Base-by-base conservation (phyloP, 371 early-diverging fungal genomes). In the Mucor lusitanicus region DNA sequence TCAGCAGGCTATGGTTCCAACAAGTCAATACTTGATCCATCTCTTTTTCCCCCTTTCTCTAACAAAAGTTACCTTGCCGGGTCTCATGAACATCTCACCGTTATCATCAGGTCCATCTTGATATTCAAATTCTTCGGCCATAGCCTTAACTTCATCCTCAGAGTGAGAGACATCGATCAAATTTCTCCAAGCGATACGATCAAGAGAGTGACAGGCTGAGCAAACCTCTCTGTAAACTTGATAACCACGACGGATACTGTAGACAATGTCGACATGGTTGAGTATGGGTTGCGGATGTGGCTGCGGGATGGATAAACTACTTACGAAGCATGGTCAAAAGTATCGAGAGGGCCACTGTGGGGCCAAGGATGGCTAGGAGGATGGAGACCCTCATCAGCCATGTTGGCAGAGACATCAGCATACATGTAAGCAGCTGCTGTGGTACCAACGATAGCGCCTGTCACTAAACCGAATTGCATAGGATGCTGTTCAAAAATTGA, bases 171-270 rank as follows among this genome's bases (percentile, higher is more conserved):
- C 97, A 57, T 88, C 95, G 30, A 98, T 90, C 76, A 98, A 84
- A 88, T 97, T 95, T 80, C 98, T 94, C 91, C 90, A 98, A 73
- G 94, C 88, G 68, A 98, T 88, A 67, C 92, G 92, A 61, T 97
- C 92, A 70, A 97, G 88, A 33, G 97, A 96, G 85, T 98, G 99
- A 86, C 99, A 98, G 50, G 96, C 93, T 59, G 98, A 87, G 83
- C 99, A 98, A 61, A 98, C 94, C 77, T 98, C 99, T 85, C 93
- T 93, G 89, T 97, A 98, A 32, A 98, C 99, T 79, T 97, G 98
- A 86, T 94, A 98, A 68, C 98, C 99, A 84, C 98, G 97, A 74
- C 97, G 96, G 60, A 97, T 91, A 75, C 95, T 94, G 30, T 1
- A 25, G 8, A 25, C 12, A 50, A 2, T 23, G 21, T 19, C 44